Percentiles rank a stretch among this genome's conserved stretches.
phyloP scores from a whole-genome alignment of 768 basidiomycete genomes.

The Exsudoporus frostii region DNA sequence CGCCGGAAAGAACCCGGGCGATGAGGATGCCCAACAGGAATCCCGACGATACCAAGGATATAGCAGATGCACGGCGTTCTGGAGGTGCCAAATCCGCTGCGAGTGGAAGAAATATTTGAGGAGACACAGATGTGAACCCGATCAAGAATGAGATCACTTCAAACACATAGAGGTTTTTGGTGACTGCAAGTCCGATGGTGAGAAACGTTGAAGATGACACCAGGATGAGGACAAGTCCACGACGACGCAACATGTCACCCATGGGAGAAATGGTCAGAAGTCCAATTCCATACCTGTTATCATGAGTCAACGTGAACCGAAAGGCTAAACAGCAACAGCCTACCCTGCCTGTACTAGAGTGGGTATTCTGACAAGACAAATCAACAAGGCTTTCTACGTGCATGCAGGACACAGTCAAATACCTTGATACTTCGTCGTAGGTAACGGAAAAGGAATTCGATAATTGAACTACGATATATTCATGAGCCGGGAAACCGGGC shows the following conservation, averaged over 20 bases:
- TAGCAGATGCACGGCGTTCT: slow-evolving; percentile 63
- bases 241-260: slow-evolving; percentile 74
- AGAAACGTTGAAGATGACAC: slow-evolving; percentile 51
- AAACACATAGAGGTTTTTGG: slow-evolving; percentile 53
- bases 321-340: slow-evolving; percentile 9
- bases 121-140: slow-evolving; percentile 62
- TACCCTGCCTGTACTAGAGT: slow-evolving; percentile 66
- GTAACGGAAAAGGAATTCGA: slow-evolving; percentile 36
- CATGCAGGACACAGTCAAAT: not conserved
- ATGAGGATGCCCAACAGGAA: slow-evolving; percentile 69
- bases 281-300: slow-evolving; percentile 59
- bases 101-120: slow-evolving; percentile 66
- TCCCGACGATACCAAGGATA: slow-evolving; percentile 68
- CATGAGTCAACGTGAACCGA: not conserved
- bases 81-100: slow-evolving; percentile 81
- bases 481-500: not conserved
- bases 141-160: slow-evolving; percentile 66
- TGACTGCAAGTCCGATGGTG: slow-evolving; percentile 68
- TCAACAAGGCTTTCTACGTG: not conserved
- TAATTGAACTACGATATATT: slow-evolving; percentile 23
- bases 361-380: slow-evolving; percentile 43
- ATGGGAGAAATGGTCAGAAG: slow-evolving; percentile 72
- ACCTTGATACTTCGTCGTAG: slow-evolving; percentile 33
- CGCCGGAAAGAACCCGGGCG: slow-evolving; percentile 67
- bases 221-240: slow-evolving; percentile 65